Percentiles rank a stretch among this genome's conserved stretches.
Evolutionary conservation across 192 early-diverging fungal species (phyloP).

Genomic region (Entomortierella chlamydospora): DNA sequence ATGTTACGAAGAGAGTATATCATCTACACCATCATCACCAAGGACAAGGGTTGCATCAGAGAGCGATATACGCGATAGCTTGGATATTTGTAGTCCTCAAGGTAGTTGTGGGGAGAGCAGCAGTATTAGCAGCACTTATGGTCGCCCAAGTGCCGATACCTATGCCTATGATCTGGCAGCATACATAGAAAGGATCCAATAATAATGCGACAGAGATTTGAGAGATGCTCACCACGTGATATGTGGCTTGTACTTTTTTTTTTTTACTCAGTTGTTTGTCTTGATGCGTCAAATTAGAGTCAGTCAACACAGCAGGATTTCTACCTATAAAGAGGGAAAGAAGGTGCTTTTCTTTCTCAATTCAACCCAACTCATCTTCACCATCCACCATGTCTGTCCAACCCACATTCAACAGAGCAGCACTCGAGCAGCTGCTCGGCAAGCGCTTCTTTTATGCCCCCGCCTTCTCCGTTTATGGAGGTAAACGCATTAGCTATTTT

Average conservation of each 20-base stretch:
- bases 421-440: conserved; percentile 71
- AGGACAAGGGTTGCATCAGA: background rate
- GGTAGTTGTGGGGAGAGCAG: background rate
- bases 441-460: conserved; percentile 98
- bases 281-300: conserved; percentile 1
- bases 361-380: conserved; percentile 4
- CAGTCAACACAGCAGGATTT: background rate
- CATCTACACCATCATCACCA: conserved; percentile 3
- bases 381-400: conserved; percentile 35
- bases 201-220: too few relatives aligned
- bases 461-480: conserved; percentile 95
- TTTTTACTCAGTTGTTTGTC: background rate
- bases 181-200: background rate
- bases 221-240: conserved; percentile 21
- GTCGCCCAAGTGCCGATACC: conserved; percentile 3
- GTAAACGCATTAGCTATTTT: conserved; percentile 47
- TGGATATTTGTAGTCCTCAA: conserved; percentile 1
- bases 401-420: conserved; percentile 51
- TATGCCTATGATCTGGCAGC: conserved; percentile 9
- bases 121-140: background rate
- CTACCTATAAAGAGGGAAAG: background rate
- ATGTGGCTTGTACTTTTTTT: conserved; percentile 8
- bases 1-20: conserved; percentile 19
- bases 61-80: background rate
- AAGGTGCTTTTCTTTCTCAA: background rate